phyloP scores from a whole-genome alignment of 305 asterid species.

The Fraxinus platypoda region DNA sequence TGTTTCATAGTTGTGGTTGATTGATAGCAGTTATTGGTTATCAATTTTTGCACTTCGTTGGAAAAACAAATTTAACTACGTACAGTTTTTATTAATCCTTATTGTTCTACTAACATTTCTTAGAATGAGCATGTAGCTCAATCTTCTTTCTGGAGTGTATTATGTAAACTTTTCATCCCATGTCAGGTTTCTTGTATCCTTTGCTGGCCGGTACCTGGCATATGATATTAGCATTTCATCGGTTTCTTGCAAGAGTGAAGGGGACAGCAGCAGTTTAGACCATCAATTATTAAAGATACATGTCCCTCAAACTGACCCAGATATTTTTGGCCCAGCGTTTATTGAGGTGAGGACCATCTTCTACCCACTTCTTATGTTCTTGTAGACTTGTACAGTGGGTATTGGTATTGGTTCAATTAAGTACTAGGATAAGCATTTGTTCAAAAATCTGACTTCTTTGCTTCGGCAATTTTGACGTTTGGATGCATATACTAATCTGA shows the following conservation, averaged over 20 bases:
- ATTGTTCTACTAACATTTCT: background rate
- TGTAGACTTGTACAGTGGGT: background rate
- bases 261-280: slow-evolving; percentile 35
- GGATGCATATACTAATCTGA: background rate
- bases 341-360: slow-evolving; percentile 58
- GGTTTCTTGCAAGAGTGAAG: slow-evolving; percentile 41
- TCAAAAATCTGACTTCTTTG: background rate
- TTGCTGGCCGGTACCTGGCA: slow-evolving; percentile 68
- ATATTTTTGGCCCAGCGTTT: slow-evolving; percentile 76
- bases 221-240: slow-evolving; percentile 50
- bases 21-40: background rate
- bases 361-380: slow-evolving; percentile 1
- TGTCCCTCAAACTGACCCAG: slow-evolving; percentile 56
- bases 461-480: background rate
- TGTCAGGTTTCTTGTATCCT: slow-evolving; percentile 80
- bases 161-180: slow-evolving; percentile 8
- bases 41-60: background rate
- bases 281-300: slow-evolving; percentile 72
- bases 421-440: background rate
- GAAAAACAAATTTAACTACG: background rate
- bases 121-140: background rate
- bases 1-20: background rate
- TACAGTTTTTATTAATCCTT: background rate
- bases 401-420: background rate
- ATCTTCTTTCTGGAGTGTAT: slow-evolving; percentile 2